A percentile compares a stretch with the other conserved stretches of the same genome.
phyloP scores from a whole-genome alignment of 106 monocot genomes.

The Ottelia alismoides region DNA sequence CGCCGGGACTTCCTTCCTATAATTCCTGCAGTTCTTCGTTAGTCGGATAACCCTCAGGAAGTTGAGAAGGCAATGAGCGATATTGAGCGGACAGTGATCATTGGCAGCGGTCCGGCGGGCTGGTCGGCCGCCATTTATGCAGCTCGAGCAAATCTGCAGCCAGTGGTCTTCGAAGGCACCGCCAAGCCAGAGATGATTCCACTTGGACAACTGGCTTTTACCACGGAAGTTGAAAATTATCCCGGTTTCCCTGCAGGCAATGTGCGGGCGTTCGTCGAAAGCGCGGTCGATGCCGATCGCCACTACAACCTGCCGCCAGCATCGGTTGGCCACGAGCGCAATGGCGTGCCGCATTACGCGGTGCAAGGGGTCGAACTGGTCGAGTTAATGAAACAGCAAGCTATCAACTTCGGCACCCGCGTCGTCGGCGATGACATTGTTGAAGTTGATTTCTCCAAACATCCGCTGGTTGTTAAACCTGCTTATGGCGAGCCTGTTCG shows the following conservation, averaged over 20 bases:
- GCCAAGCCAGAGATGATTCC: slow-evolving; percentile 60
- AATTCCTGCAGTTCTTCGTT: too few species aligned
- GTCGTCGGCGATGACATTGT: slow-evolving; percentile 47
- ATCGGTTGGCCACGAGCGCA: too few species aligned
- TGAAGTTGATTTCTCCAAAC: slow-evolving; percentile 37
- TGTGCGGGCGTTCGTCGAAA: slow-evolving; percentile 36
- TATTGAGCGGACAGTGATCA: too few species aligned
- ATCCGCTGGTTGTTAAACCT: slow-evolving; percentile 33
- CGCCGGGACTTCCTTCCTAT: too few species aligned
- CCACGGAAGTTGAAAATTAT: slow-evolving; percentile 78
- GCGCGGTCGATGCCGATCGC: slow-evolving; percentile 43
- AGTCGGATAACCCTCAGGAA: too few species aligned
- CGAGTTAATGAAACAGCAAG: too few species aligned
- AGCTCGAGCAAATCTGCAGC: slow-evolving; percentile 55
- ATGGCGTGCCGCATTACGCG: too few species aligned
- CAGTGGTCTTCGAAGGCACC: slow-evolving; percentile 65
- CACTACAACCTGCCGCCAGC: too few species aligned
- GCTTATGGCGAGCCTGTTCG: slow-evolving; percentile 23
- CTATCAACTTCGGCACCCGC: slow-evolving; percentile 31
- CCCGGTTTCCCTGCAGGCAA: slow-evolving; percentile 70
- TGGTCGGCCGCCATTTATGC: slow-evolving; percentile 75
- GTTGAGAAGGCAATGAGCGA: too few species aligned
- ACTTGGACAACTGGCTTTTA: slow-evolving; percentile 62
- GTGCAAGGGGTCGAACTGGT: too few species aligned
- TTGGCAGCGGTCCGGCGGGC: slow-evolving; percentile 66